Percentiles rank a stretch among this genome's conserved stretches.
phyloP scores from a whole-genome alignment of 768 basidiomycete genomes.

The Hericium coralloides region DNA sequence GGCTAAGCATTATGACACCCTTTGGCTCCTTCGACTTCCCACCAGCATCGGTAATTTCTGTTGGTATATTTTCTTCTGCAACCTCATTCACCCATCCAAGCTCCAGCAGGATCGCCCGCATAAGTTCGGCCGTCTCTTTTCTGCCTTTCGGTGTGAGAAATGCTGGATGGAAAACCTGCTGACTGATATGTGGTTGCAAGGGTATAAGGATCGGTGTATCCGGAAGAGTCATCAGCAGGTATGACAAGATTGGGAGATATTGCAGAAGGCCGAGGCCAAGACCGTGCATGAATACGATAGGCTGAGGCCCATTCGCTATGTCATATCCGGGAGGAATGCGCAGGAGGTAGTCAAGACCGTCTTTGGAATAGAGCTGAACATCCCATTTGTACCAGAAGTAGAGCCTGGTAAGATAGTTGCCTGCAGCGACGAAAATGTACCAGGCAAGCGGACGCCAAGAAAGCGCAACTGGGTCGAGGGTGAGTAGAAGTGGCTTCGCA shows the following conservation, averaged over 20 bases:
- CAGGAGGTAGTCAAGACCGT: slow-evolving; percentile 76
- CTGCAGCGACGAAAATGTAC: slow-evolving; percentile 42
- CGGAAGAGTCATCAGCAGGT: slow-evolving; percentile 46
- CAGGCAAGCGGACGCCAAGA: slow-evolving; percentile 57
- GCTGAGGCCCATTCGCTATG: slow-evolving; percentile 44
- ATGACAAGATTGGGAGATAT: slow-evolving; percentile 51
- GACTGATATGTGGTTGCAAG: slow-evolving; percentile 81
- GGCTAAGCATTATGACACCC: slow-evolving; percentile 75
- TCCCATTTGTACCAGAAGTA: slow-evolving; percentile 34
- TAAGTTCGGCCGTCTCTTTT: slow-evolving; percentile 42
- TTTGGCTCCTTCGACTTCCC: slow-evolving; percentile 16
- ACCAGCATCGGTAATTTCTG: slow-evolving; percentile 9
- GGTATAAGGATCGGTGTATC: slow-evolving; percentile 71
- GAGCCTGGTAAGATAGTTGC: slow-evolving; percentile 40
- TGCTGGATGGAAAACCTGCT: slow-evolving; percentile 68
- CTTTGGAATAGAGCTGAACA: slow-evolving; percentile 37
- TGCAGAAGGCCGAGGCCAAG: slow-evolving; percentile 77
- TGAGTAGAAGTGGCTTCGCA: slow-evolving; percentile 54
- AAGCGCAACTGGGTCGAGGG: slow-evolving; percentile 69
- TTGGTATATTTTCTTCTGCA: slow-evolving; percentile 9
- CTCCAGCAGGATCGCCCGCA: slow-evolving; percentile 48
- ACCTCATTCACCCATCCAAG: slow-evolving; percentile 53
- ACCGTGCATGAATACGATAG: slow-evolving; percentile 82
- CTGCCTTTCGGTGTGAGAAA: slow-evolving; percentile 68
- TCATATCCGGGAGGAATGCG: slow-evolving; percentile 65